Evolutionary conservation across 2,329 filamentous ascomycete genomes (phyloP), one percentile per base, ranked within the genome.

Genomic region (Cladosporium velox): DNA sequence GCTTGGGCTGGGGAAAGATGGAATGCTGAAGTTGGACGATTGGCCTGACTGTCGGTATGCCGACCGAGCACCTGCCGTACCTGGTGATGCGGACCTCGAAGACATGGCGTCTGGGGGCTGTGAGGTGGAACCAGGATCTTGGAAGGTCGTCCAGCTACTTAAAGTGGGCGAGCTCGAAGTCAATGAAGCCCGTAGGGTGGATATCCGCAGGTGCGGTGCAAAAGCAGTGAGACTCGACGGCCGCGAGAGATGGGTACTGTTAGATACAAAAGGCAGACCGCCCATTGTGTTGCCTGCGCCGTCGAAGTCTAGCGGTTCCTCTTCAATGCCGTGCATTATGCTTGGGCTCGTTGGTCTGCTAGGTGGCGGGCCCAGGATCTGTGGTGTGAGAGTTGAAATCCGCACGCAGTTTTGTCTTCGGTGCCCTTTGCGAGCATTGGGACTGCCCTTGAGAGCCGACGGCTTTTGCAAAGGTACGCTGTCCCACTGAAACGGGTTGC

Each of bases 401-500:
- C 81, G 77, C 14, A 83, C 80, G 65, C 79, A 81, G 52, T 81
- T 81, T 67, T 80, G 79, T 49, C 80, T 70, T 47, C 74, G 73
- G 67, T 82, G 79, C 1, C 79, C 79, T 69, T 80, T 81, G 24
- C 79, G 77, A 24, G 79, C 78, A 59, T 77, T 78, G 1, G 81
- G 80, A 57, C 79, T 82, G 0, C 79, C 78, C 69, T 82, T 82
- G 67, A 81, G 57, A 0, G 79, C 79, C 8, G 80, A 81, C 12
- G 80, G 77, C 65, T 79, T 82, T 0, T 73, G 72, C 1, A 75
- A 66, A 2, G 75, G 73, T n/a, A 75, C 24, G 72, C 67, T 28
- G 72, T 82, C 80, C 79, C 79, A 82, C 64, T 81, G 80, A 64
- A 82, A 82, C 0, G 80, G 79, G 64, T 82, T 81, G 3, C 79